Evolutionary conservation across 2,329 filamentous ascomycete genomes (phyloP).

Genomic region (Pestalotiopsis sp.): DNA sequence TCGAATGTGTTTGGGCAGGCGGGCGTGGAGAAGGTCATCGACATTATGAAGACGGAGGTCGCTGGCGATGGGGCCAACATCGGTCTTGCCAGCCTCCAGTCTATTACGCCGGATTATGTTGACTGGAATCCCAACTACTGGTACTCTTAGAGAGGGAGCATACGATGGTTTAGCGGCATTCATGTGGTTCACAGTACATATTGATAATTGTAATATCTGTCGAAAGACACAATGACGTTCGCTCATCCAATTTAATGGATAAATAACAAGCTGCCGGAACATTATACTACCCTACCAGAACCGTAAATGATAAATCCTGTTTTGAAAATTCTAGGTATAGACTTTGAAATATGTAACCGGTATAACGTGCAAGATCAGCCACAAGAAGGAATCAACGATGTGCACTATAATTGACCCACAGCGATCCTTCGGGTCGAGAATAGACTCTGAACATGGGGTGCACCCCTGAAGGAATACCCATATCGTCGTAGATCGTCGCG

Average conservation of each 20-base stretch:
- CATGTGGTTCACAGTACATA: no score
- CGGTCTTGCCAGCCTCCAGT: slow-evolving; percentile 29
- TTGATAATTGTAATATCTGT: no score
- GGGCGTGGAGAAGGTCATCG: slow-evolving; percentile 43
- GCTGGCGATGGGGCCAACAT: slow-evolving; percentile 30
- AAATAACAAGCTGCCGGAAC: no score
- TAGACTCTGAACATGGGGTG: neutral
- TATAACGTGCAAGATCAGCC: neutral
- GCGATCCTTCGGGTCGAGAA: neutral
- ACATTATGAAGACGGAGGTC: slow-evolving; percentile 48
- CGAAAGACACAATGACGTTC: no score
- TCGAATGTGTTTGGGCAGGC: slow-evolving; percentile 47
- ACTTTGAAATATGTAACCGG: neutral
- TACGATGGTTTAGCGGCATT: neutral
- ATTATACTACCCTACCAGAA: no score
- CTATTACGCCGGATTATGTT: slow-evolving; percentile 23
- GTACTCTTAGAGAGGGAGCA: slow-evolving; percentile 11
- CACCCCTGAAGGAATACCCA: neutral
- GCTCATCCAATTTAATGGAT: no score
- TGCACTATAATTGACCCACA: neutral
- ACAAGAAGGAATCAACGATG: neutral
- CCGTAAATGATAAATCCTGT: neutral
- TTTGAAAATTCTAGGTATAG: no score
- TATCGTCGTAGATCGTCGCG: no score
- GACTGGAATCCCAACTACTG: slow-evolving; percentile 15